phyloP scores from a whole-genome alignment of 2,329 filamentous ascomycete species.

The Cordyceps pruinosa region DNA sequence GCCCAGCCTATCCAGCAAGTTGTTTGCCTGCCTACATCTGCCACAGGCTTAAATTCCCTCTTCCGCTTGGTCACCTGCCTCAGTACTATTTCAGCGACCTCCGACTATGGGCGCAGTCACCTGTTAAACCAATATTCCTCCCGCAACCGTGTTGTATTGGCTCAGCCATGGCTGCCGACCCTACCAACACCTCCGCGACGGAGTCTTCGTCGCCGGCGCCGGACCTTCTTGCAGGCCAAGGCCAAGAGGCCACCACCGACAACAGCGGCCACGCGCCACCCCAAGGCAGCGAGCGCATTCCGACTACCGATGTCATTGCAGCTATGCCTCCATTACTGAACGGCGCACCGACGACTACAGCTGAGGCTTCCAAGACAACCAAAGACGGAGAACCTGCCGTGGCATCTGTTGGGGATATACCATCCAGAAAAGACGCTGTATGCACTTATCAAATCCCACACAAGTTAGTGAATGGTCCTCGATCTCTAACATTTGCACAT shows the following conservation, averaged over 20 bases:
- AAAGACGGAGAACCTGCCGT: neutral
- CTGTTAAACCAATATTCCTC: neutral
- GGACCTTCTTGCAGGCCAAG: neutral
- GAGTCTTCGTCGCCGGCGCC: neutral
- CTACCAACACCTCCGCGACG: neutral
- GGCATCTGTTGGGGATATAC: neutral
- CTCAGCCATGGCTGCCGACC: neutral
- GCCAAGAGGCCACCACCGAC: neutral
- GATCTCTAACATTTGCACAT: neutral
- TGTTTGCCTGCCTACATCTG: neutral
- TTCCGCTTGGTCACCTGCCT: neutral
- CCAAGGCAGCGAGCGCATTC: neutral
- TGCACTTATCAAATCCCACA: neutral
- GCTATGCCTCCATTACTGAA: neutral
- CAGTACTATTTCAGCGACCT: neutral
- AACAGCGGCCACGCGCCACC: neutral
- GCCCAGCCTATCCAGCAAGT: neutral
- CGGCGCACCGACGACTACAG: conserved; percentile 11
- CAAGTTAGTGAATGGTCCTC: neutral
- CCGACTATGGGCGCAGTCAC: neutral
- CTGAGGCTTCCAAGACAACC: neutral
- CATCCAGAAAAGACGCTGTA: conserved; percentile 4
- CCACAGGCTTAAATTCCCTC: neutral
- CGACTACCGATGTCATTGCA: neutral
- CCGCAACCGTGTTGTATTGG: neutral